These are phyloP conservation scores for Lachnellula cervina DNA, from an alignment of 2,329 filamentous ascomycete species.

Conservation along the genomic window DNA sequence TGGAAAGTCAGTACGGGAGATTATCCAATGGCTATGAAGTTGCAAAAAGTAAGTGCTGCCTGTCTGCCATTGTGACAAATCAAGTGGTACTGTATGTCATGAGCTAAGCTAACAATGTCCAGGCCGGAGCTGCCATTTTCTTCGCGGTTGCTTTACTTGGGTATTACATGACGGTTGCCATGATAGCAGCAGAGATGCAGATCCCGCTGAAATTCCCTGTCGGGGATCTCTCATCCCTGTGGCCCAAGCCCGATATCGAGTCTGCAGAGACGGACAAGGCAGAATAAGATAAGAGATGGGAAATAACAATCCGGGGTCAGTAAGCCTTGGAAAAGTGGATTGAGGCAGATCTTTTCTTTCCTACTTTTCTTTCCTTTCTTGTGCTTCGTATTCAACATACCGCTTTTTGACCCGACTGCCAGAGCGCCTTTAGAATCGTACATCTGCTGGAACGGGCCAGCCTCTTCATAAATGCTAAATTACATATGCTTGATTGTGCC, in stretches of 20 bases:
- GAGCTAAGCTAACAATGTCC: neutral
- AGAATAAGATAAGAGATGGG: no score
- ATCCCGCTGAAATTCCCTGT: slow-evolving; percentile 45
- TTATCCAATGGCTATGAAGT: slow-evolving; percentile 35
- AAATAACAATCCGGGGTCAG: no score
- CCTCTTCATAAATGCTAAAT: no score
- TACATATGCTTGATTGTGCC: no score
- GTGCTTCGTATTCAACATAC: no score
- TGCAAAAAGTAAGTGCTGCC: slow-evolving; percentile 41
- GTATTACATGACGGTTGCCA: slow-evolving; percentile 50
- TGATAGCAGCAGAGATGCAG: slow-evolving; percentile 50
- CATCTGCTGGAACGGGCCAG: no score
- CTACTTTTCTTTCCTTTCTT: no score
- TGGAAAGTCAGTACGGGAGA: slow-evolving; percentile 43
- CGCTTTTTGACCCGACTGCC: no score
- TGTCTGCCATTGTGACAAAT: neutral
- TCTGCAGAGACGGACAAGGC: slow-evolving; percentile 20
- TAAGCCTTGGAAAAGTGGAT: no score
- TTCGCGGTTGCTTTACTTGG: slow-evolving; percentile 45
- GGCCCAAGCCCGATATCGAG: slow-evolving; percentile 37
- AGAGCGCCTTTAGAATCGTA: no score
- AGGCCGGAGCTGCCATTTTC: slow-evolving; percentile 37
- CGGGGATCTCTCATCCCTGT: slow-evolving; percentile 46
- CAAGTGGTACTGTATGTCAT: no score
- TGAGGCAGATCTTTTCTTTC: no score